Evolutionary conservation across 2,329 filamentous ascomycete species (phyloP).

Genomic region (Hypomyces perniciosus): DNA sequence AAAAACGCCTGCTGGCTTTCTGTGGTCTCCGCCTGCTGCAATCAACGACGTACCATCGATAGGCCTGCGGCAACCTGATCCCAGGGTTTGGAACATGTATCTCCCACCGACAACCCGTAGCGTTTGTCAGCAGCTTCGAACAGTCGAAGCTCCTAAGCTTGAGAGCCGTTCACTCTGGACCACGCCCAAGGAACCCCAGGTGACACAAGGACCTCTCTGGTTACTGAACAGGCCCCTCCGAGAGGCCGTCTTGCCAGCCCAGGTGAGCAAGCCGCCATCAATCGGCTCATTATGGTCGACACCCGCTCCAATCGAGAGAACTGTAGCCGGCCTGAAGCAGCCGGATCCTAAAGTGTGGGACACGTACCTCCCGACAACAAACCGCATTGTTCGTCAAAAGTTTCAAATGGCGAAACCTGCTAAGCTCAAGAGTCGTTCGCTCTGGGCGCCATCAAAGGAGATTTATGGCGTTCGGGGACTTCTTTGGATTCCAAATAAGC

Average conservation of each 20-base stretch:
- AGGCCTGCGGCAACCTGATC: conserved; percentile 1
- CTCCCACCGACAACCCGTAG: neutral
- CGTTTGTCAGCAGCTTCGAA: neutral
- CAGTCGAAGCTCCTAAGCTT: conserved; percentile 24
- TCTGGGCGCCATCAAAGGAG: neutral
- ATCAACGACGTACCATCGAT: neutral
- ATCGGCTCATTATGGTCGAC: neutral
- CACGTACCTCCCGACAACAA: neutral
- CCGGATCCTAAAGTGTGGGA: conserved; percentile 1
- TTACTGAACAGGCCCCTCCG: too few relatives aligned
- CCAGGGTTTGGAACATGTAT: conserved; percentile 1
- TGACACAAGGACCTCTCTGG: conserved; percentile 4
- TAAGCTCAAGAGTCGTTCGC: neutral
- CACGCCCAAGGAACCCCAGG: neutral
- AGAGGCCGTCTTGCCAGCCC: too few relatives aligned
- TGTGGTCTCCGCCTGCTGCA: neutral
- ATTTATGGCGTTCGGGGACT: neutral
- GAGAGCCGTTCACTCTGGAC: conserved; percentile 34
- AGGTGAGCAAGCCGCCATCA: neutral
- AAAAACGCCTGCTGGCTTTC: neutral
- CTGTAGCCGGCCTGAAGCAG: conserved; percentile 1
- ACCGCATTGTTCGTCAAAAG: neutral
- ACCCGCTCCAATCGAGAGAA: neutral
- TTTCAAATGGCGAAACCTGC: neutral
- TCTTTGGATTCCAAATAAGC: neutral